Conservation (phyloP, 805 yeast species). For the Wickerhamiella sergipiensis region DNA sequence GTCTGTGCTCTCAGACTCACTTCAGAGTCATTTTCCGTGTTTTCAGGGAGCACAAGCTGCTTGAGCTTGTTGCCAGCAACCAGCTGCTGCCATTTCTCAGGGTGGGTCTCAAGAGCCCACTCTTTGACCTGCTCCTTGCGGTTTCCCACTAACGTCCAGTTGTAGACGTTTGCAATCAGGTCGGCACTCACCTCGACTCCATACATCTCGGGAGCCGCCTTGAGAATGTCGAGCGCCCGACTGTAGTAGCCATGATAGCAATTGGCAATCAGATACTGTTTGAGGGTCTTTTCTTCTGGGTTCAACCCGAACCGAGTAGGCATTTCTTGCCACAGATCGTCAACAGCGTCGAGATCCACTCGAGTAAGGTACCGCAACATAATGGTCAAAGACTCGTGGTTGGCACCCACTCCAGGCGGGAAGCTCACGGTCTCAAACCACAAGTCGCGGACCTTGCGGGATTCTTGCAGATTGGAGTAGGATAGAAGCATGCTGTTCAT, state of each 20-base stretch:
- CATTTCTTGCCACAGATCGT: constrained; percentile 47
- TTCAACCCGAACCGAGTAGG: constrained; percentile 35
- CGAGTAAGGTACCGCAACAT: constrained; percentile 53
- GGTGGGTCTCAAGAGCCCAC: constrained; percentile 30
- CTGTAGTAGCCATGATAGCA: constrained; percentile 49
- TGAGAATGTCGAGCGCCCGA: constrained; percentile 40
- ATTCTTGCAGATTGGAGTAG: constrained; percentile 43
- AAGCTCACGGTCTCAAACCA: constrained; percentile 46
- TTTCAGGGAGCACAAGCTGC: constrained; percentile 17
- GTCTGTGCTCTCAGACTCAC: constrained; percentile 15
- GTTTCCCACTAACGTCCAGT: constrained; percentile 30
- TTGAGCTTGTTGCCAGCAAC: constrained; percentile 22
- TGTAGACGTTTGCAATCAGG: constrained; percentile 25
- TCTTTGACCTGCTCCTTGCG: constrained; percentile 26
- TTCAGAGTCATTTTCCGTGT: constrained; percentile 24
- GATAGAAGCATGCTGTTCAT: constrained; percentile 55
- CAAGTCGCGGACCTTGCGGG: constrained; percentile 40
- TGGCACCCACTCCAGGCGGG: constrained; percentile 38
- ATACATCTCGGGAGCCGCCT: constrained; percentile 29
- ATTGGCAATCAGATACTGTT: constrained; percentile 54
- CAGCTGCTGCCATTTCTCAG: constrained; percentile 28
- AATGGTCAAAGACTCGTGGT: constrained; percentile 50
- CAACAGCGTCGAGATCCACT: constrained; percentile 40
- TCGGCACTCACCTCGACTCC: constrained; percentile 16
- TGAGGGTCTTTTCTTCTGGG: constrained; percentile 40